Evolutionary conservation across 257 asterid genomes (phyloP), one percentile per base, ranked within the genome.

Genomic region (Nyctanthes arbortristis): DNA sequence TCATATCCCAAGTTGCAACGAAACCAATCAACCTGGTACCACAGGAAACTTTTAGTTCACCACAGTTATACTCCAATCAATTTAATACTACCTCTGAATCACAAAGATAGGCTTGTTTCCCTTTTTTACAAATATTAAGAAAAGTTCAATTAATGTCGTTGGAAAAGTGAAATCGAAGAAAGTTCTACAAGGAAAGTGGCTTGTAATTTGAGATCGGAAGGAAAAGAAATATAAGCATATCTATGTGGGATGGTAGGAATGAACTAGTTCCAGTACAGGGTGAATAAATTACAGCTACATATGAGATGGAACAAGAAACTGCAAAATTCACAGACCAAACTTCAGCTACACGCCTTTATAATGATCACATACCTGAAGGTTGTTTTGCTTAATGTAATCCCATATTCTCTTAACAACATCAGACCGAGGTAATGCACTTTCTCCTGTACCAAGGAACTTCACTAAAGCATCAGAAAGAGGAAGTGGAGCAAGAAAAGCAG

Each of bases 401-500:
- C 96, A 93, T 29, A 87, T 89, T 82, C 89, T 87, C 79, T 89
- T 93, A 47, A 93, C 73, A 63, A 87, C 96, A 82, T 75, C 89
- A 60, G 95, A 75, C 33, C 97, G 81, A 31, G 96, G 80, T 59
- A 93, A 82, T 72, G 79, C 88, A 69, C 71, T 79, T 78, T 93
- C 99, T 73, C 95, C 97, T 35, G 99, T 91, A 68, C 92, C 96
- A 66, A 93, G 84, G 79, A 90, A 90, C 85, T 85, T 87, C 74
- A 77, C 70, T 39, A 93, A 80, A 63, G 89, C 93, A 76, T 88
- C 97, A 29, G 97, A 93, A 73, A 90, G 97, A 63, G 81, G 89
- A 67, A 88, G 71, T 55, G 99, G 88, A 78, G 93, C 90, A 78
- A 83, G 96, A 67, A 93, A 79, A 57, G 80, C 89, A 8, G 94